Conservation (phyloP, 164 flowering plant species). For the Vitis labrusca region DNA sequence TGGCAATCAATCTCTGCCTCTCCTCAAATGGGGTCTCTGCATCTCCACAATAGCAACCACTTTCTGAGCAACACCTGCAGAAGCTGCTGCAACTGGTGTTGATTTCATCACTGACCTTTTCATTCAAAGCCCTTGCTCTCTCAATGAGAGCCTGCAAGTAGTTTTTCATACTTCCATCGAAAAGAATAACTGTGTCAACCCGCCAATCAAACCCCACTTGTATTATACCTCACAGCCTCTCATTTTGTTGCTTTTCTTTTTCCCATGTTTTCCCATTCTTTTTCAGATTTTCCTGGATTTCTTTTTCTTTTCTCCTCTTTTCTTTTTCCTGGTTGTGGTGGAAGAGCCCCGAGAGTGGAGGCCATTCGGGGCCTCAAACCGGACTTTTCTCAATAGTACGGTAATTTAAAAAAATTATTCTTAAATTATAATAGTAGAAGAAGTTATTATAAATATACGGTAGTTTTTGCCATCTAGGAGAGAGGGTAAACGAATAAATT, state of each 20-base stretch:
- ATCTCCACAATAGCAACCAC: conserved; percentile 8
- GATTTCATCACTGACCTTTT: conserved; percentile 20
- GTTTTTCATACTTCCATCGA: too few relatives aligned
- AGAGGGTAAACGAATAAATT: too few relatives aligned
- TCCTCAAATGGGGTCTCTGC: conserved; percentile 23
- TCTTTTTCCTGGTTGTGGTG: conserved; percentile 2
- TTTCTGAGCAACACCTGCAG: conserved; percentile 17
- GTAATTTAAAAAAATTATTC: too few relatives aligned
- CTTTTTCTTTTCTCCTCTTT: not conserved
- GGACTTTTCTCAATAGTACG: too few relatives aligned
- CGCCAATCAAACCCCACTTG: too few relatives aligned
- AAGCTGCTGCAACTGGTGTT: conserved; percentile 8
- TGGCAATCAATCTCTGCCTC: conserved; percentile 20
- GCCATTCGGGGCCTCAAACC: not conserved
- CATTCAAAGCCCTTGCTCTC: conserved; percentile 26
- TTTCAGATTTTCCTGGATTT: conserved; percentile 1
- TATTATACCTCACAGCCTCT: too few relatives aligned
- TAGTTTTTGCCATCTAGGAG: too few relatives aligned
- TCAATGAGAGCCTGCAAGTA: conserved; percentile 8
- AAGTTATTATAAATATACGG: too few relatives aligned
- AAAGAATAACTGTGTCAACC: too few relatives aligned
- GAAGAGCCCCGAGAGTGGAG: not conserved
- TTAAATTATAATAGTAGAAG: too few relatives aligned
- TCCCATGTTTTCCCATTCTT: too few relatives aligned
- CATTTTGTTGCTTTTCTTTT: too few relatives aligned